Base-by-base conservation (phyloP, 768 basidiomycete genomes). In the Hebeloma cylindrosporum region DNA sequence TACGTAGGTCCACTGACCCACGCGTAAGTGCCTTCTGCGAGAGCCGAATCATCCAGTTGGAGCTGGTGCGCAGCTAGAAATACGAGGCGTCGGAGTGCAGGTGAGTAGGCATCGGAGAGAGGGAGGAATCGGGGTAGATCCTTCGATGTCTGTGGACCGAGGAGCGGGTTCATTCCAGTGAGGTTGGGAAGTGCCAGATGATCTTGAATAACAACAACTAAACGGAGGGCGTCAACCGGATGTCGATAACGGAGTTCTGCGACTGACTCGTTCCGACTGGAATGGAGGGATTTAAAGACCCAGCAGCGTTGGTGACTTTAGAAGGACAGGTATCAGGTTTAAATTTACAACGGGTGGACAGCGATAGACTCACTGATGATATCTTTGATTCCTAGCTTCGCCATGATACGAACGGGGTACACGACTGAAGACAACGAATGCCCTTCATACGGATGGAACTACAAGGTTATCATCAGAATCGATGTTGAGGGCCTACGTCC, bases 1-100 rank as follows among this genome's bases (percentile, higher is more conserved):
- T 94, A 94, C 6, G 89, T 88, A 10, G 93, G 92, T 0, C 93
- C 92, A 22, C 82, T 77, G 34, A 94, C 92, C 88, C 89, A 94
- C 1, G 90, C 90, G 54, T 94, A 94, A 2, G 78, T 80, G 0
- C 93, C 92, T 60, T 93, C 92, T 2, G 78, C 79, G 9, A 93
- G 69, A 2, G 82, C 82, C 20, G 70, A 67, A 3, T 67, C 63
- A 3, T 66, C 63, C 5, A 91, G 61, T 1, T 69, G 62, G 26
- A 93, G 76, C 17, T 76, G 60, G 53, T 85, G 74, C 0, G 88
- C 79, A 0, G 90, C 83, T 14, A 79, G 73, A 66, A 92, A 93
- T 0, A 79, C 78, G 9, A 83, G 67, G 3, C 81, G 79, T n/a
- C 89, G 81, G 14, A 94, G 72, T 2, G 67, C 56, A 16, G 79